Conservation (phyloP, 257 asterid genomes). For the Handroanthus guayacan region DNA sequence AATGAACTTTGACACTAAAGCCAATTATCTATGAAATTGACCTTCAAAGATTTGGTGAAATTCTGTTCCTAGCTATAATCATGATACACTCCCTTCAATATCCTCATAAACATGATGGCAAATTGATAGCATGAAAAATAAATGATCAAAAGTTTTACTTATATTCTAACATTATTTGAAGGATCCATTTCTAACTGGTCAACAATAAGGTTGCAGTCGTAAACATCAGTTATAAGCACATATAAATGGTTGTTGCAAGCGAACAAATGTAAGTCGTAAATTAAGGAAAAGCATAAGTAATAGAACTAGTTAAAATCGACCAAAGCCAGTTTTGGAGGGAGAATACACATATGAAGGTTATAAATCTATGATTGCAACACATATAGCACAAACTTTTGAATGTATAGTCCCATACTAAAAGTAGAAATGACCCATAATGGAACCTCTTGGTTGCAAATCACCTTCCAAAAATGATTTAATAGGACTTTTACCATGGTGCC, state of each 20-base stretch:
- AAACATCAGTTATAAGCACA: constrained; percentile 28
- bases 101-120: constrained; percentile 19
- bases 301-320: not conserved
- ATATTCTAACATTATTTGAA: constrained; percentile 37
- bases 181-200: constrained; percentile 45
- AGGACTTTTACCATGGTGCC: not conserved
- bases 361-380: too few relatives aligned
- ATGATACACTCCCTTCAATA: constrained; percentile 11
- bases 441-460: not conserved
- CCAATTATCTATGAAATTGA: constrained; percentile 63
- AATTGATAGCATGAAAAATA: constrained; percentile 1
- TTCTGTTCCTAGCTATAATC: constrained; percentile 43
- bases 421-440: not conserved
- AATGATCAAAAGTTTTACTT: constrained; percentile 46
- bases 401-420: not conserved
- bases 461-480: not conserved
- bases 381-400: not conserved
- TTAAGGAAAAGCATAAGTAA: not conserved
- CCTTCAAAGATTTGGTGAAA: constrained; percentile 31
- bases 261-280: not conserved
- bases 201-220: constrained; percentile 37
- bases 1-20: constrained; percentile 58
- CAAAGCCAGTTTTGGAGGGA: not conserved
- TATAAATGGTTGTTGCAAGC: constrained; percentile 18
- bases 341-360: not conserved